Base-by-base conservation (phyloP, 176 grass and related monocot species). In the Tillandsia fasciculata region DNA sequence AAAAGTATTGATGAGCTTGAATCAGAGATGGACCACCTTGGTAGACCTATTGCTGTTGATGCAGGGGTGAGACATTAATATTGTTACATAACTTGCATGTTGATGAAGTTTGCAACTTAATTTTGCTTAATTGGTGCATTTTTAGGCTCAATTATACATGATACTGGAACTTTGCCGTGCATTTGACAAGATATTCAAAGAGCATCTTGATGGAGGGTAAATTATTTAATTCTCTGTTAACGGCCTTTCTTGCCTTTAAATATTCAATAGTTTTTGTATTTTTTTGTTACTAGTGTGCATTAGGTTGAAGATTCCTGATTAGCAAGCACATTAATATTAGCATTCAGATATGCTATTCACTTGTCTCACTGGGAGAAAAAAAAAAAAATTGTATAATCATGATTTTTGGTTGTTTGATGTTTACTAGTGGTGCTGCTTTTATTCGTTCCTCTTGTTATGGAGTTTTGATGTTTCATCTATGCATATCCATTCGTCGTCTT, bases 191-290 rank as follows among this genome's bases (percentile, higher is more conserved):
- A 93, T 99, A 79, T 99, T 99, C 74, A 99, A 87, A 70, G 94
- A 99, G 61, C 94, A 99, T 81, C 87, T 99, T 75, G 94, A 99
- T 74, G 94, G 94, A 82, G 89, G 94, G 94, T 93, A 99, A 83
- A 57, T 9, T 0, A 17, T 17, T 61, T 61, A 20, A 7, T 61
- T 61, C 56, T 29, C 23, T 26, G 33, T 12, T 64, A 17, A 28
- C 52, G 20, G 14, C n/a, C 54, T 33, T 64, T 70, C 57, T 12
- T 18, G 51, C 12, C 50, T 50, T 10, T 64, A 73, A 72, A 53
- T 13, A 66, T 23, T 27, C 64, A 72, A 42, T 79, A 42, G 53
- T 47, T 24, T 57, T 17, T 76, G n/a, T 33, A 77, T 63, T 69
- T 29, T 58, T 42, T n/a, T 74, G 10, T 17, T 74, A 9, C 22